These are phyloP conservation scores for Beauveria scarabaeidicola DNA, from an alignment of 2,329 filamentous ascomycete species.

Conservation along the genomic window DNA sequence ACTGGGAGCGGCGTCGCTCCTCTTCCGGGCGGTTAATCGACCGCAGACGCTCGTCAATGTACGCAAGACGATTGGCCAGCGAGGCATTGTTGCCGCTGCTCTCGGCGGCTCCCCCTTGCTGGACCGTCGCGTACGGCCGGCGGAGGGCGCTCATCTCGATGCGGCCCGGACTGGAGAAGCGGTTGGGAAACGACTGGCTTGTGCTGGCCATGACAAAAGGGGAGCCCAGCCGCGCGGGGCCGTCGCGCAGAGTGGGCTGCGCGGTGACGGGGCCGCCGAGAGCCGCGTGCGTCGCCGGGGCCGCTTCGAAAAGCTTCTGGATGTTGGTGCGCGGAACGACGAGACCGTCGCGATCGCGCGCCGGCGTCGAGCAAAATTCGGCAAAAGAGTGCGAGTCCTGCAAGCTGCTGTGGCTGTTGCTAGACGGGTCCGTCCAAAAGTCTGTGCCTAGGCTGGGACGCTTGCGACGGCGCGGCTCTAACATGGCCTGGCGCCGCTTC, in stretches of 20 bases:
- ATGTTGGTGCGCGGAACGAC: conserved; percentile 35
- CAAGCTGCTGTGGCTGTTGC: conserved; percentile 15
- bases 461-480: conserved; percentile 40
- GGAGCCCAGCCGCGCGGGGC: conserved; percentile 44
- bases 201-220: conserved; percentile 44
- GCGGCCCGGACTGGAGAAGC: conserved; percentile 38
- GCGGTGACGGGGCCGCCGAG: conserved; percentile 7
- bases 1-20: conserved; percentile 38
- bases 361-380: conserved; percentile 27
- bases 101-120: conserved; percentile 28
- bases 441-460: conserved; percentile 47
- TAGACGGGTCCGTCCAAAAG: conserved; percentile 41
- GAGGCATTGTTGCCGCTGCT: conserved; percentile 28
- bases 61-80: conserved; percentile 44
- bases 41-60: conserved; percentile 49
- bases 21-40: conserved; percentile 40
- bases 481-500: conserved; percentile 41
- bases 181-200: conserved; percentile 54
- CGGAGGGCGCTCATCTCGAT: conserved; percentile 37
- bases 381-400: conserved; percentile 15
- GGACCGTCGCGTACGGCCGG: conserved; percentile 49
- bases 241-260: conserved; percentile 21
- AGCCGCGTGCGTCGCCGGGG: conserved; percentile 17
- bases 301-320: conserved; percentile 29
- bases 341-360: conserved; percentile 27